Evolutionary conservation across 305 asterid genomes (phyloP).

Genomic region (Andrographis paniculata): DNA sequence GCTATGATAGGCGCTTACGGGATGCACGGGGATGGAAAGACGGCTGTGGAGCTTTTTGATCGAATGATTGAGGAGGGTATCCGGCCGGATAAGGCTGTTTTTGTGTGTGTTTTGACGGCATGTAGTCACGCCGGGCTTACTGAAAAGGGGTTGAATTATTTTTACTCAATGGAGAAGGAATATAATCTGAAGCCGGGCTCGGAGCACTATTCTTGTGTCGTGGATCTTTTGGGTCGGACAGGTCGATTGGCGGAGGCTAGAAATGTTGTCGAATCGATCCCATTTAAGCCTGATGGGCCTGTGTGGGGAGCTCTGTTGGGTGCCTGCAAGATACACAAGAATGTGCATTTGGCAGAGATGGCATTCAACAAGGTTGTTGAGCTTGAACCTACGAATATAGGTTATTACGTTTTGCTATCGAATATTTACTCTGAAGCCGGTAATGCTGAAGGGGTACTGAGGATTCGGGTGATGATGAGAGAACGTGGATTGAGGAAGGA

Average conservation of each 20-base stretch:
- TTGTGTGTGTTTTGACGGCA: constrained; percentile 61
- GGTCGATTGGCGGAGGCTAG: constrained; percentile 62
- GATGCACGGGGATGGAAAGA: constrained; percentile 68
- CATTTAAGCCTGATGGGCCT: constrained; percentile 67
- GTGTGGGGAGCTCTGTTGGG: constrained; percentile 96
- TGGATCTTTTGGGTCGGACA: constrained; percentile 83
- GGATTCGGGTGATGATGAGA: constrained; percentile 63
- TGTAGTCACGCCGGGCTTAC: constrained; percentile 91
- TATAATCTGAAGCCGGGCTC: constrained; percentile 41
- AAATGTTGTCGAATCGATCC: constrained; percentile 49
- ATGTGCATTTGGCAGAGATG: constrained; percentile 57
- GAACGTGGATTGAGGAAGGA: constrained; percentile 64
- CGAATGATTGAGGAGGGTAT: constrained; percentile 51
- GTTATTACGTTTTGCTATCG: constrained; percentile 69
- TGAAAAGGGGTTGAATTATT: constrained; percentile 54
- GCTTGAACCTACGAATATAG: constrained; percentile 72
- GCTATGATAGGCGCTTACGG: constrained; percentile 82
- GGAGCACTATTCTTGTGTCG: constrained; percentile 77
- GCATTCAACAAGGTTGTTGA: constrained; percentile 68
- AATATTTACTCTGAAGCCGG: constrained; percentile 52
- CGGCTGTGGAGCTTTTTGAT: constrained; percentile 63
- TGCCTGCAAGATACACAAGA: constrained; percentile 84
- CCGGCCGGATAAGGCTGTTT: constrained; percentile 57
- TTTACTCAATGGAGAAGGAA: constrained; percentile 49
- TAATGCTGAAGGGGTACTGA: constrained; percentile 45